Evolutionary conservation across 2,329 filamentous ascomycete species (phyloP), one percentile per base, ranked within the genome.

Genomic region (Cladosporium sp.): DNA sequence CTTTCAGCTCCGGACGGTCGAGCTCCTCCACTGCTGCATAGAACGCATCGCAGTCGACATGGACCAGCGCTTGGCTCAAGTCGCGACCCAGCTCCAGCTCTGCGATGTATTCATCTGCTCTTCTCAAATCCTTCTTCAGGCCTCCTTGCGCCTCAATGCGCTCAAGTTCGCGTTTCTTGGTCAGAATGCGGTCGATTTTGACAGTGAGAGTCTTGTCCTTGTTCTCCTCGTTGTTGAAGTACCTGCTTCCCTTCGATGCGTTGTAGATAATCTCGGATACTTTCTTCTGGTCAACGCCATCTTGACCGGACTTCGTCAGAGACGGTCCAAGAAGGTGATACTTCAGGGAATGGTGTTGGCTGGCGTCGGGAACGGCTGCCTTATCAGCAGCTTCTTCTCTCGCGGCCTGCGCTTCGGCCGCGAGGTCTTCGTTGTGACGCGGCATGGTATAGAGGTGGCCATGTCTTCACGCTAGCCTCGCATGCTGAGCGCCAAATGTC

Each of bases 251-350:
- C 67, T 95, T 96, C 13, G 90, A 96, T 9, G 91, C 90, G 68
- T 95, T 89, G 72, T 96, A 97, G 55, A 98, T 98, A 61, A 97
- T 85, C 62, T 97, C 91, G 2, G 91, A 95, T 46, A 98, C 90
- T 74, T 93, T 95, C 58, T 80, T 80, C 72, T 97, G 93, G 63
- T 98, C 89, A n/a, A 97, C 92, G 13, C 82, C 78, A 64, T 95
- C 89, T 68, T 97, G 91, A 1, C 93, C 93, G 31, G 91, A 88
- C 70, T 98, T 98, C 18, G 90, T 92, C 49, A 97, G 74, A 5
- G 91, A 96, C 0, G 91, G 92, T 0, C 93, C 93, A 0, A 97
- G 77, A 0, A 97, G 79, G 52, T 86, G 86, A 69, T 97, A 95
- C 65, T 95, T 96, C 52, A 97, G 77, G 3, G 87, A 90, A 52